Percentiles rank a stretch among this genome's conserved stretches.
These are phyloP conservation scores for Boletus hoseneyae DNA, from an alignment of 1,284 basidiomycete species.

Conservation along the genomic window DNA sequence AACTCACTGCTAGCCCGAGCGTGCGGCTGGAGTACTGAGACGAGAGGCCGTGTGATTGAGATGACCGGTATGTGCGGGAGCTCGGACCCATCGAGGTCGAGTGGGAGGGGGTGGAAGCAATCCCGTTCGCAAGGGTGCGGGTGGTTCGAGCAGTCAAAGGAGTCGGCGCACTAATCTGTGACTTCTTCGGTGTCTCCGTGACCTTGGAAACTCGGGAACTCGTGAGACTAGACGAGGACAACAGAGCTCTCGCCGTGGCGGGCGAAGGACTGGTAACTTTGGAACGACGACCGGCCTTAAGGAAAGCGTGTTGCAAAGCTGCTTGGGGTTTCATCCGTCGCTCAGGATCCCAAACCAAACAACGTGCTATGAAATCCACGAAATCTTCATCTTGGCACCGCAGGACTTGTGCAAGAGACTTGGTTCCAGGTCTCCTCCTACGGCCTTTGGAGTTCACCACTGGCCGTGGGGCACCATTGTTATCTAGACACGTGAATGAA, in stretches of 20 bases:
- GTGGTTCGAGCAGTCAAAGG: slow-evolving; percentile 72
- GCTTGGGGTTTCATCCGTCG: slow-evolving; percentile 91
- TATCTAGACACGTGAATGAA: slow-evolving; percentile 53
- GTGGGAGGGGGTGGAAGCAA: slow-evolving; percentile 57
- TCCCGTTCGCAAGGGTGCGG: slow-evolving; percentile 47
- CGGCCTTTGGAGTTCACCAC: slow-evolving; percentile 98
- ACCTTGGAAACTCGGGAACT: slow-evolving; percentile 50
- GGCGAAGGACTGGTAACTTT: slow-evolving; percentile 47
- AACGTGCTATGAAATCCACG: slow-evolving; percentile 92
- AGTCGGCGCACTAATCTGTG: slow-evolving; percentile 79
- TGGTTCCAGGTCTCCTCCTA: slow-evolving; percentile 85
- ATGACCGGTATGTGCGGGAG: slow-evolving; percentile 52
- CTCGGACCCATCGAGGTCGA: slow-evolving; percentile 46
- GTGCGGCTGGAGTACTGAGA: slow-evolving; percentile 53
- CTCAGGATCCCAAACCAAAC: slow-evolving; percentile 97
- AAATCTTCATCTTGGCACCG: slow-evolving; percentile 88
- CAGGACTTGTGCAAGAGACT: slow-evolving; percentile 85
- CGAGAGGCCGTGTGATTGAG: slow-evolving; percentile 50
- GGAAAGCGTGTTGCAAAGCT: slow-evolving; percentile 89
- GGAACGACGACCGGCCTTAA: slow-evolving; percentile 60
- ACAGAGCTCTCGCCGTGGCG: slow-evolving; percentile 45
- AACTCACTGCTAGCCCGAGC: slow-evolving; percentile 47
- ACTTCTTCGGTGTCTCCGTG: slow-evolving; percentile 80
- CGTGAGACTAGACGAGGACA: slow-evolving; percentile 53
- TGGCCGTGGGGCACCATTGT: slow-evolving; percentile 86